Conservation (phyloP, 176 grass and related monocot genomes). For the Stipa capillata region DNA sequence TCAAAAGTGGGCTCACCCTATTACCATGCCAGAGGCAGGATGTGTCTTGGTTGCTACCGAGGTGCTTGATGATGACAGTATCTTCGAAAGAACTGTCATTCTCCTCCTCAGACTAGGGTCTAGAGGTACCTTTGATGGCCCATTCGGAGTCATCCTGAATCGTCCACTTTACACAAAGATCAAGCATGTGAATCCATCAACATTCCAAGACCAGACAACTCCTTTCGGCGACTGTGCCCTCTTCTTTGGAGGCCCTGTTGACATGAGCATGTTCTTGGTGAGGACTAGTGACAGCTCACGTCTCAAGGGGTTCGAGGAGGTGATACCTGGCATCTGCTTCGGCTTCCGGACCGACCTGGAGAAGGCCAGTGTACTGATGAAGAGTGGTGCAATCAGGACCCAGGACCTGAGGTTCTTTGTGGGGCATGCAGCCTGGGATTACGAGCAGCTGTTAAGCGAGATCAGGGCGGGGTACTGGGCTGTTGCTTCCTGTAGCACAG, state of each 20-base stretch:
- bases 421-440: slow-evolving; percentile 71
- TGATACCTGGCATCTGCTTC: slow-evolving; percentile 57
- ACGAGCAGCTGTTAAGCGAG: slow-evolving; percentile 71
- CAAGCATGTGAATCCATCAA: slow-evolving; percentile 64
- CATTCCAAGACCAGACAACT: slow-evolving; percentile 48
- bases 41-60: slow-evolving; percentile 83
- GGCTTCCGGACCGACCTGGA: slow-evolving; percentile 65
- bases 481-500: slow-evolving; percentile 70
- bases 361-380: slow-evolving; percentile 56
- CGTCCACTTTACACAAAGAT: slow-evolving; percentile 73
- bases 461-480: slow-evolving; percentile 68
- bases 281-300: slow-evolving; percentile 37
- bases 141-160: slow-evolving; percentile 78
- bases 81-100: slow-evolving; percentile 71
- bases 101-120: slow-evolving; percentile 72
- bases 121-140: slow-evolving; percentile 42
- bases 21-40: slow-evolving; percentile 72
- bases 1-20: slow-evolving; percentile 80
- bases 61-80: slow-evolving; percentile 59
- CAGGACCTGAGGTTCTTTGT: slow-evolving; percentile 71
- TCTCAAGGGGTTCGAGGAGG: slow-evolving; percentile 66
- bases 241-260: slow-evolving; percentile 77
- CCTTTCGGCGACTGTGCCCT: slow-evolving; percentile 58
- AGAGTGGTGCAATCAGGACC: slow-evolving; percentile 44
- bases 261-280: slow-evolving; percentile 84